Conservation (phyloP, 371 early-diverging fungal species). For the Mortierella sp. region DNA sequence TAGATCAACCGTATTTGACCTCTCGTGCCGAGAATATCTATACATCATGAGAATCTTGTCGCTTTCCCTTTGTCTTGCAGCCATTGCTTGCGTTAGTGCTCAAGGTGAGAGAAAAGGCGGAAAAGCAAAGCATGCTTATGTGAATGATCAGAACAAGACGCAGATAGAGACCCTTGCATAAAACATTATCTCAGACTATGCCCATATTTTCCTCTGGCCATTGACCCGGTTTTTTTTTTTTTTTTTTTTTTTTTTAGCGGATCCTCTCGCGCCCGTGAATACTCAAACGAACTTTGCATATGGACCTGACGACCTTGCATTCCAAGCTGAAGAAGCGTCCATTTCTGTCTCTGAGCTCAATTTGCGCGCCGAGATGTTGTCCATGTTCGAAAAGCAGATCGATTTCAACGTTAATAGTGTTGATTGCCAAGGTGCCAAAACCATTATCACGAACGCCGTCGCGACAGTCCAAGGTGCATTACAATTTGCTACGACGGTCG, state of each 20-base stretch:
- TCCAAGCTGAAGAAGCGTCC: conserved; percentile 8
- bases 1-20: too few relatives aligned
- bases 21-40: background rate
- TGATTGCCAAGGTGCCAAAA: conserved; percentile 1
- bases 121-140: too few relatives aligned
- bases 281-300: conserved; percentile 1
- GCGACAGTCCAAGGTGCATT: background rate
- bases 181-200: background rate
- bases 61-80: conserved; percentile 18
- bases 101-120: conserved; percentile 12
- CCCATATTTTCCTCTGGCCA: background rate
- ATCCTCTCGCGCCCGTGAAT: conserved; percentile 17
- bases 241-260: background rate
- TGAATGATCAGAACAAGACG: too few relatives aligned
- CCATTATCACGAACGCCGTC: conserved; percentile 1
- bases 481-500: too few relatives aligned
- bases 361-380: conserved; percentile 20
- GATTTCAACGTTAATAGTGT: conserved; percentile 1
- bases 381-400: conserved; percentile 1
- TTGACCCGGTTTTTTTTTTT: background rate
- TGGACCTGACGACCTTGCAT: conserved; percentile 11
- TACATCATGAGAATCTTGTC: conserved; percentile 20
- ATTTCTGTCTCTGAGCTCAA: conserved; percentile 13
- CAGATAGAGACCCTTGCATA: too few relatives aligned
- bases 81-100: conserved; percentile 5